Evolutionary conservation across 169 alveolate species (phyloP).

Genomic region (Plasmodium fragile): DNA sequence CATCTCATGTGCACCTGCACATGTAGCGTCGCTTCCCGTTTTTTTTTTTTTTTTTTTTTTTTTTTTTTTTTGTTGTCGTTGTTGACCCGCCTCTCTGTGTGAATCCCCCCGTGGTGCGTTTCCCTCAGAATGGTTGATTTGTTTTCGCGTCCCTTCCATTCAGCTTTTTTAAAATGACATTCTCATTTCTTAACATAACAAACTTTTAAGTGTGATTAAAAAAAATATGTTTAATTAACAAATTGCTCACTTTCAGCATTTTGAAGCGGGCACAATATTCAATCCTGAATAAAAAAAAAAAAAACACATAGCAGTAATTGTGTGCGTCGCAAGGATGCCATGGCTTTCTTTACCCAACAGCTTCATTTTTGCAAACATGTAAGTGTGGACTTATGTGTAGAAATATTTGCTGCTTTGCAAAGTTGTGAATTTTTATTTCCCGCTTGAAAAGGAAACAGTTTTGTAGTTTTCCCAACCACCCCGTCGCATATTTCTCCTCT

Average conservation of each 20-base stretch:
- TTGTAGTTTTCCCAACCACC: background rate
- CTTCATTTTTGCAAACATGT: conserved; percentile 8
- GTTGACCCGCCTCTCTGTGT: background rate
- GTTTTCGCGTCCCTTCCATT: background rate
- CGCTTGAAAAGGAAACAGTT: background rate
- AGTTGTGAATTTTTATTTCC: background rate
- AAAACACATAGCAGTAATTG: background rate
- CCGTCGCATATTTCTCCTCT: background rate
- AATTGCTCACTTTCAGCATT: background rate
- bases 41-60: background rate
- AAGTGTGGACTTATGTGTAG: background rate
- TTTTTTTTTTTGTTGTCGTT: conserved; percentile 5
- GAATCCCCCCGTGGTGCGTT: background rate
- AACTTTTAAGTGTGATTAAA: conserved; percentile 7
- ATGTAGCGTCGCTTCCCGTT: background rate
- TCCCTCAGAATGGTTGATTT: background rate
- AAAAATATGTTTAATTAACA: conserved; percentile 6
- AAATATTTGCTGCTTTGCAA: background rate
- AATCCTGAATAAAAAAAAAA: background rate
- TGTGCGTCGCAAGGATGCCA: background rate
- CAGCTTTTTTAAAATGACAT: background rate
- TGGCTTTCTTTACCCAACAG: background rate
- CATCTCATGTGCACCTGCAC: background rate
- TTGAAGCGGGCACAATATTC: background rate
- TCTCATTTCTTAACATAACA: background rate